Evolutionary conservation across 192 early-diverging fungal genomes (phyloP).

Genomic region (Podila clonocystis): DNA sequence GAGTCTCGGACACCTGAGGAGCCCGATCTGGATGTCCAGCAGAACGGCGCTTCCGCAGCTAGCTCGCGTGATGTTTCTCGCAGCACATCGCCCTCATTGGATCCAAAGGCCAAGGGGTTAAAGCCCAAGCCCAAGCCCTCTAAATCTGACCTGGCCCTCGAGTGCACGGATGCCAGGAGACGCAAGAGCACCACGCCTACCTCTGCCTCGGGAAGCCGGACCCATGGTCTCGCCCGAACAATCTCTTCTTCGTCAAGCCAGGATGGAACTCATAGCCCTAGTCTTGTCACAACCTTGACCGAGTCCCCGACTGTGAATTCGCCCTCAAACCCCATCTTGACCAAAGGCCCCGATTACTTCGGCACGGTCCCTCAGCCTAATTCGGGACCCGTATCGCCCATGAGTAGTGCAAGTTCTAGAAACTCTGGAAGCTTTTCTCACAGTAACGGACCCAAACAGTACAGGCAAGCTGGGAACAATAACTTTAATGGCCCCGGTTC

Average conservation of each 20-base stretch:
- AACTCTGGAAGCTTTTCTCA: conserved; percentile 24
- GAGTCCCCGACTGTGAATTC: conserved; percentile 37
- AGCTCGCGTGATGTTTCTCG: conserved; percentile 42
- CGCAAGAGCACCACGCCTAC: conserved; percentile 35
- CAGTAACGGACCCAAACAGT: conserved; percentile 7
- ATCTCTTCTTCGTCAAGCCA: conserved; percentile 44
- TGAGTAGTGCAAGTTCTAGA: conserved; percentile 33
- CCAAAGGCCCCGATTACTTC: conserved; percentile 41
- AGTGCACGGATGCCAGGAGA: conserved; percentile 31
- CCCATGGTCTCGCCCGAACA: conserved; percentile 25
- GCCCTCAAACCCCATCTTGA: conserved; percentile 8
- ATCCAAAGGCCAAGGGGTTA: conserved; percentile 4
- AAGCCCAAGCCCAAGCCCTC: conserved; percentile 35
- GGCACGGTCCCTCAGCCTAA: conserved; percentile 16
- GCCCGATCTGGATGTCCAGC: conserved; percentile 8
- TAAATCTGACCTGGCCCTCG: conserved; percentile 30
- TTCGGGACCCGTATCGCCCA: conserved; percentile 37
- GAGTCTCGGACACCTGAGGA: conserved; percentile 24
- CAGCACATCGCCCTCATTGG: conserved; percentile 34
- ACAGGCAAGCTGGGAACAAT: conserved; percentile 1
- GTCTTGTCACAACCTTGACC: conserved; percentile 8
- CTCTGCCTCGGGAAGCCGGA: conserved; percentile 6
- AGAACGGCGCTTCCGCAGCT: conserved; percentile 15
- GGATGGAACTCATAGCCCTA: conserved; percentile 41
- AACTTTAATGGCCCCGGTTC: not conserved